A percentile compares a stretch with the other conserved stretches of the same genome.
These are phyloP conservation scores for Nepenthes alata DNA, from an alignment of 179 eudicot species.

Conservation along the genomic window DNA sequence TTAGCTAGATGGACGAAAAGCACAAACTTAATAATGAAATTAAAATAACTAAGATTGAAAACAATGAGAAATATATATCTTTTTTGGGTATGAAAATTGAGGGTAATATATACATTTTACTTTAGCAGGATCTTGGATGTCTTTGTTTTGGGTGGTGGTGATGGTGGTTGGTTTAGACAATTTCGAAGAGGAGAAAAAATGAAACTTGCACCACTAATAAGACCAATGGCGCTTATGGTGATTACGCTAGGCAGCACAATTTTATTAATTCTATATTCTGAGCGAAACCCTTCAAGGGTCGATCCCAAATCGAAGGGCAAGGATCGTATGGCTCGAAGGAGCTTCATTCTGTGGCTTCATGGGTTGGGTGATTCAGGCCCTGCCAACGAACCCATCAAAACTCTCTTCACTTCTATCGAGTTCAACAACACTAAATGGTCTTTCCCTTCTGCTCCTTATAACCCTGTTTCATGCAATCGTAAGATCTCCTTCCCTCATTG, in stretches of 20 bases:
- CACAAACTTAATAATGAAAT: no score
- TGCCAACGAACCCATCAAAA: slow-evolving; percentile 77
- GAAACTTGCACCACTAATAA: slow-evolving; percentile 8
- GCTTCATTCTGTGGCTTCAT: slow-evolving; percentile 83
- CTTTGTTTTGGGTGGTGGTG: no score
- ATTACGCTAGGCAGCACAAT: slow-evolving; percentile 33
- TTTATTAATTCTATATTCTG: slow-evolving; percentile 10
- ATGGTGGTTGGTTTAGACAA: no score
- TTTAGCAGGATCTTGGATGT: no score
- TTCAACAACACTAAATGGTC: slow-evolving; percentile 64
- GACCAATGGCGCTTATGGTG: slow-evolving; percentile 20
- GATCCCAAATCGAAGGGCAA: neutral
- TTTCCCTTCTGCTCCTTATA: slow-evolving; percentile 83
- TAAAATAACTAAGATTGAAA: no score
- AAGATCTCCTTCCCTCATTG: slow-evolving; percentile 13
- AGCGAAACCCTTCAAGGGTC: neutral
- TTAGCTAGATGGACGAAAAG: no score
- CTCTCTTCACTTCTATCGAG: slow-evolving; percentile 58
- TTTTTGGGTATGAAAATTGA: no score
- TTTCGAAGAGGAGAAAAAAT: slow-evolving; percentile 1
- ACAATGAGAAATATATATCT: no score
- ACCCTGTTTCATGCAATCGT: slow-evolving; percentile 82
- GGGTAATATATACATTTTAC: no score
- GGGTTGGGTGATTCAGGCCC: slow-evolving; percentile 97
- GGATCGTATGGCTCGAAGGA: slow-evolving; percentile 33